phyloP scores from a whole-genome alignment of 495 filamentous ascomycete species.

The Usnea hakonensis region DNA sequence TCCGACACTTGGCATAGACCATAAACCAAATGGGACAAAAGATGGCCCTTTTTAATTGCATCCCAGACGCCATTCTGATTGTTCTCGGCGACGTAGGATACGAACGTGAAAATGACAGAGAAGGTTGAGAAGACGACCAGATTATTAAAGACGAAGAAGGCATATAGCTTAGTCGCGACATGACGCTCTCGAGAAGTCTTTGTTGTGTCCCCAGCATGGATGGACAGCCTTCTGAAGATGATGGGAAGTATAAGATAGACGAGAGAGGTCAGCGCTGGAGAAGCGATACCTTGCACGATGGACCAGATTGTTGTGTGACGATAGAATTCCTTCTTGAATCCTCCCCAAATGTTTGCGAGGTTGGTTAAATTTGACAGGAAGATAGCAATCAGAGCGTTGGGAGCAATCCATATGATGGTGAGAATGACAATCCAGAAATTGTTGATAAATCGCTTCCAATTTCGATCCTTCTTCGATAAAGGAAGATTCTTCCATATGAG shows the following conservation, averaged over 20 bases:
- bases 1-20: constrained; percentile 71
- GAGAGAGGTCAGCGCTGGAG: constrained; percentile 83
- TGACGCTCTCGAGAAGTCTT: constrained; percentile 92
- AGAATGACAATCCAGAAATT: constrained; percentile 74
- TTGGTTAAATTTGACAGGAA: constrained; percentile 82
- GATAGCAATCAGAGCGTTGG: constrained; percentile 90
- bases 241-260: constrained; percentile 85
- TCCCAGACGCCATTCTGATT: constrained; percentile 54
- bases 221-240: constrained; percentile 77
- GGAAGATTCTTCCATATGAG: constrained; percentile 94
- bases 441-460: constrained; percentile 67
- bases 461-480: constrained; percentile 54
- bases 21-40: constrained; percentile 54
- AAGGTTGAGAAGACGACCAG: constrained; percentile 90
- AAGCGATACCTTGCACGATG: constrained; percentile 84
- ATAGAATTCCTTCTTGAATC: constrained; percentile 57
- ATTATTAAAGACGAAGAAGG: constrained; percentile 98
- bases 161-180: constrained; percentile 82
- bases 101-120: constrained; percentile 64
- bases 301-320: constrained; percentile 63
- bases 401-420: constrained; percentile 85
- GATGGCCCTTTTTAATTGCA: constrained; percentile 53
- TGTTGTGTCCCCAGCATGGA: constrained; percentile 73
- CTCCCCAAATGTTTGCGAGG: constrained; percentile 70
- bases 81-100: constrained; percentile 52